phyloP scores from a whole-genome alignment of 495 filamentous ascomycete genomes.

The Penicillium coffeae region DNA sequence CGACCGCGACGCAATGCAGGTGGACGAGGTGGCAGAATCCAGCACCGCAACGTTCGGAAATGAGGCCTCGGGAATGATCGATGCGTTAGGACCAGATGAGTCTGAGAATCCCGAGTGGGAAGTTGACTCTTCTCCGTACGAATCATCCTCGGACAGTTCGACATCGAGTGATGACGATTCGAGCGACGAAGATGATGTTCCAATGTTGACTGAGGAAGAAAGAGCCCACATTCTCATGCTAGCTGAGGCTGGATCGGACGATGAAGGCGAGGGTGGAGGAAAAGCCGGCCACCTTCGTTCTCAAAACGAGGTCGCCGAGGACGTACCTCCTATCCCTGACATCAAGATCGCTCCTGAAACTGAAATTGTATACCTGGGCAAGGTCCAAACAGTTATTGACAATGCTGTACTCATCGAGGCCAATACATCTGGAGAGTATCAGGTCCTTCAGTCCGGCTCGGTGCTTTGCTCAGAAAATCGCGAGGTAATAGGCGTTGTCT shows the following conservation, averaged over 20 bases:
- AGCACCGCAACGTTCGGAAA: slow-evolving; percentile 7
- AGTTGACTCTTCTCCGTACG: slow-evolving; percentile 60
- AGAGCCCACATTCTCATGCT: slow-evolving; percentile 77
- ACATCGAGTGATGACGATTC: slow-evolving; percentile 47
- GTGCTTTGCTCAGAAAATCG: slow-evolving; percentile 77
- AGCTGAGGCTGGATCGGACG: slow-evolving; percentile 65
- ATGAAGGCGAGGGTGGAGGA: slow-evolving; percentile 57
- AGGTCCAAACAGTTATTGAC: slow-evolving; percentile 68
- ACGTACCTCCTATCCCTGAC: slow-evolving; percentile 67
- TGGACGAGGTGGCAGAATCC: slow-evolving; percentile 22
- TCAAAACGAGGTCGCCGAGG: slow-evolving; percentile 68
- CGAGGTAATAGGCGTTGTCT: slow-evolving; percentile 69
- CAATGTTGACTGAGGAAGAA: slow-evolving; percentile 70
- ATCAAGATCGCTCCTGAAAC: slow-evolving; percentile 69
- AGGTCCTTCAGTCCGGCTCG: slow-evolving; percentile 78
- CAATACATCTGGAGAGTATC: slow-evolving; percentile 70
- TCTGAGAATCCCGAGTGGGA: slow-evolving; percentile 70
- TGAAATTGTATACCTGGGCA: slow-evolving; percentile 69
- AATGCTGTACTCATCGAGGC: slow-evolving; percentile 76
- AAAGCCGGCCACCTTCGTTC: slow-evolving; percentile 53
- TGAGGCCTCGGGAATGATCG: slow-evolving; percentile 7
- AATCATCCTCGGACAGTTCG: slow-evolving; percentile 52
- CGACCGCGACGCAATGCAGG: slow-evolving; percentile 32
- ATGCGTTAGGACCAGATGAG: slow-evolving; percentile 40
- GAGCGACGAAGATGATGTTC: slow-evolving; percentile 69